Conservation (phyloP, 2,329 filamentous ascomycete species). For the Pleoardoris graminearum region DNA sequence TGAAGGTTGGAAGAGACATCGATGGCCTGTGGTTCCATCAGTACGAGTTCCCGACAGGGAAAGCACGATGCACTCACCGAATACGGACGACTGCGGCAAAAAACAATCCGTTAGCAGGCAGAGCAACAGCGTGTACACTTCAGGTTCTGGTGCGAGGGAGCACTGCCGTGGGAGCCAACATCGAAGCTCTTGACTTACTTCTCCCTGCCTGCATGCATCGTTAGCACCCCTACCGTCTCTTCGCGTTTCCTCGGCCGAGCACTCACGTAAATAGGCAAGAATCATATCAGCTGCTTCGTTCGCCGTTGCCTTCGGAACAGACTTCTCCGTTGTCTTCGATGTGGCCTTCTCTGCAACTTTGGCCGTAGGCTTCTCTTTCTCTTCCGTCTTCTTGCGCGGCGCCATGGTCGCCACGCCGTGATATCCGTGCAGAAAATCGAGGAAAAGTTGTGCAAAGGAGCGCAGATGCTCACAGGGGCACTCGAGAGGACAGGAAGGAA, state of each 20-base stretch:
- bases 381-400: conserved; percentile 43
- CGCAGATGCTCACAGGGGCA: not conserved
- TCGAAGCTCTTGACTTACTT: conserved; percentile 44
- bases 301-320: conserved; percentile 8
- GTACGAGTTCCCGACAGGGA: not conserved
- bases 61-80: conserved; percentile 46
- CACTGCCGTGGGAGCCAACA: not conserved
- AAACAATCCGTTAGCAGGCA: not conserved
- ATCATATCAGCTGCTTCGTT: conserved; percentile 50
- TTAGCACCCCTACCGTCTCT: conserved; percentile 16
- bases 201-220: conserved; percentile 49
- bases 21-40: conserved; percentile 46
- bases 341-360: conserved; percentile 15
- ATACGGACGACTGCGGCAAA: conserved; percentile 54
- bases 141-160: not conserved
- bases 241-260: not conserved
- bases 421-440: not conserved
- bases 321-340: conserved; percentile 26
- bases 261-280: conserved; percentile 56
- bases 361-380: conserved; percentile 35
- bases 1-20: conserved; percentile 65
- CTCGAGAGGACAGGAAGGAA: not conserved
- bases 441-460: not conserved
- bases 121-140: conserved; percentile 38
- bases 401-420: conserved; percentile 31